phyloP scores from a whole-genome alignment of 768 basidiomycete species.

The Termitomyces titanicus region DNA sequence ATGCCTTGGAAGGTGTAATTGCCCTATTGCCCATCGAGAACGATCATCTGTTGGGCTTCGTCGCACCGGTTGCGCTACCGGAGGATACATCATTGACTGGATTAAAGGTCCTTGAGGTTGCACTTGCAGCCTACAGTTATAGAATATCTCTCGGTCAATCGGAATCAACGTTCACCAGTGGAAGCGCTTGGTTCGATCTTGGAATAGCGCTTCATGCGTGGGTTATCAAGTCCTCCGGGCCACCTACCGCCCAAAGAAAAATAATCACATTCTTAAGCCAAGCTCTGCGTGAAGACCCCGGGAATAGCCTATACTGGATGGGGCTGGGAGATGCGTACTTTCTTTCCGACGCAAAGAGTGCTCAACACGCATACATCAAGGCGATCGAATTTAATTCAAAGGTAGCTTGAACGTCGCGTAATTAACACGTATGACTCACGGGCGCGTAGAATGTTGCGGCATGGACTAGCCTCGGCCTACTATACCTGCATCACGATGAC shows the following conservation, averaged over 20 bases:
- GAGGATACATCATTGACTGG: constrained; percentile 23
- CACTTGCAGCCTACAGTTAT: constrained; percentile 58
- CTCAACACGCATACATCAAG: constrained; percentile 91
- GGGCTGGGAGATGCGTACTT: constrained; percentile 77
- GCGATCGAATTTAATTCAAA: constrained; percentile 85
- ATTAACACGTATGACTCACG: constrained; percentile 1
- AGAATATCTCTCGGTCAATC: constrained; percentile 54
- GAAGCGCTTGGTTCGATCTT: constrained; percentile 73
- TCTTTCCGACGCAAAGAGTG: constrained; percentile 58
- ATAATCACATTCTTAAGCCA: constrained; percentile 56
- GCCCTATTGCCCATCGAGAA: constrained; percentile 36
- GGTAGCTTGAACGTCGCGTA: constrained; percentile 34
- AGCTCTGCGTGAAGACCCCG: constrained; percentile 70
- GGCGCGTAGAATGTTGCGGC: constrained; percentile 55
- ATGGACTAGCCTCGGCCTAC: constrained; percentile 87
- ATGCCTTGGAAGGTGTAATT: constrained; percentile 29
- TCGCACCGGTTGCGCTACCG: constrained; percentile 28
- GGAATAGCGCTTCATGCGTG: constrained; percentile 57
- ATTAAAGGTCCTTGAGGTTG: constrained; percentile 42
- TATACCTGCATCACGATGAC: constrained; percentile 81
- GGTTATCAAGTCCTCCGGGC: constrained; percentile 27
- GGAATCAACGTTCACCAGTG: constrained; percentile 40
- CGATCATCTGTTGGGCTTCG: constrained; percentile 37
- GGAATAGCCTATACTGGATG: constrained; percentile 76
- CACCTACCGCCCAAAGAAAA: constrained; percentile 32